Evolutionary conservation across 2,329 filamentous ascomycete genomes (phyloP), one percentile per base, ranked within the genome.

Genomic region (Arthrobotrys sphaeroides): DNA sequence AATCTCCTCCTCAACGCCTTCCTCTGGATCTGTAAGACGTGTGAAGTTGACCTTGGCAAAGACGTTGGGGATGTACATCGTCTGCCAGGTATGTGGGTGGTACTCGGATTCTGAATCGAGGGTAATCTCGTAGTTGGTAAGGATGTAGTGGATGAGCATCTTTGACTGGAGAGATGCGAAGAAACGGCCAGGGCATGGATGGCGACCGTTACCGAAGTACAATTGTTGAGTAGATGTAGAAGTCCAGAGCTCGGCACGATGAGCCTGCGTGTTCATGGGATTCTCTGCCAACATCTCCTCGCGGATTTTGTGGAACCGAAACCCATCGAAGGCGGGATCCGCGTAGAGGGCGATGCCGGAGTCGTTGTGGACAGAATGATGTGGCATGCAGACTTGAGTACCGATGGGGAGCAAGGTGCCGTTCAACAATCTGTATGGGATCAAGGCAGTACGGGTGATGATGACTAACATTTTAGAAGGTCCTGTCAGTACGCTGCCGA

Each of bases 111-210:
- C 26, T 7, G 33, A 16, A 22, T 77, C 66, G 7, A 28, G 22
- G 3, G 43, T 47, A n/a, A 77, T 72, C 36, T 77, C 66, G 38
- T 72, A 77, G 22, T 70, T 77, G 5, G 66, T 61, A 43, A 77
- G 57, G 4, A 77, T 45, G n/a, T 77, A 72, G 20, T 72, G 65
- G 10, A 77, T 47, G 20, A 77, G 26, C 66, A 77, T 72, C 31
- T 77, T 77, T 20, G 53, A 42, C 40, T 77, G 73, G 16, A 64
- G 31, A 5, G 73, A 77, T 18, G 73, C 73, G 60, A 77, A 77
- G 55, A 77, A 77, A 4, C 73, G 73, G n/a, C 73, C 73, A 20
- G 73, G 73, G 43, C 73, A 77, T 9, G 73, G 60, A 45, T 77
- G 73, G 5, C 64, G 62, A 33, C 73, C 73, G 36, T 77, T 72